Conservation (phyloP, 768 basidiomycete species). For the Leccinum pellstonianum region DNA sequence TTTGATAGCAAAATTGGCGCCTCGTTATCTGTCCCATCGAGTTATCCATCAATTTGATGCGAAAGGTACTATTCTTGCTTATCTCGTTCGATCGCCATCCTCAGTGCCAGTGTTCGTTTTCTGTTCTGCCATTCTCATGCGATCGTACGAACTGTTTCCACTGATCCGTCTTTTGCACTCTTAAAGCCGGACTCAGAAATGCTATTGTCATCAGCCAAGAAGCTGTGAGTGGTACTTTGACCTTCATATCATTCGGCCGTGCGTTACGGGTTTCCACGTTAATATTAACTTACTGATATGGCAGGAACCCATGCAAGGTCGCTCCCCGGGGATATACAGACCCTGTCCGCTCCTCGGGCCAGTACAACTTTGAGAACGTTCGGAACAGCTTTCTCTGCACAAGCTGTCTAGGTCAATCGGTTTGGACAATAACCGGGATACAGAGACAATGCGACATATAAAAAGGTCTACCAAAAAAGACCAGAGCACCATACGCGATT, state of each 20-base stretch:
- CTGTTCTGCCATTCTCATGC: background rate
- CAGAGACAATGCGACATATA: slow-evolving; percentile 1
- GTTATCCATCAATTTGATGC: background rate
- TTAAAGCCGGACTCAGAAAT: background rate
- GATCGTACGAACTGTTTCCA: background rate
- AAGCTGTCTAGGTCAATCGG: background rate
- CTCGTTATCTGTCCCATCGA: background rate
- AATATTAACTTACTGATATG: background rate
- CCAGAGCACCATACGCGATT: background rate
- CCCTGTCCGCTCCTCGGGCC: background rate
- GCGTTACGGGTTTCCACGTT: background rate
- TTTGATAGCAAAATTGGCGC: background rate
- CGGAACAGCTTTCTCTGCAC: background rate
- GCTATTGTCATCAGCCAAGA: background rate
- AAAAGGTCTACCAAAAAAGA: background rate
- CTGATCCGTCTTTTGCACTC: background rate
- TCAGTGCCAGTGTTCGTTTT: background rate
- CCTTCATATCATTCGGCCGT: background rate
- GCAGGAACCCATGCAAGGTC: background rate
- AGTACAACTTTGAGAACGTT: background rate
- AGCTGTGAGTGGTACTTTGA: background rate
- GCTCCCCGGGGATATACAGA: background rate
- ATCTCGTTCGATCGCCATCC: background rate
- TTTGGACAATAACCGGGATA: slow-evolving; percentile 1
- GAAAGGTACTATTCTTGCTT: background rate